These are phyloP conservation scores for Rhizopogon salebrosus DNA, from an alignment of 768 basidiomycete species.

Conservation along the genomic window DNA sequence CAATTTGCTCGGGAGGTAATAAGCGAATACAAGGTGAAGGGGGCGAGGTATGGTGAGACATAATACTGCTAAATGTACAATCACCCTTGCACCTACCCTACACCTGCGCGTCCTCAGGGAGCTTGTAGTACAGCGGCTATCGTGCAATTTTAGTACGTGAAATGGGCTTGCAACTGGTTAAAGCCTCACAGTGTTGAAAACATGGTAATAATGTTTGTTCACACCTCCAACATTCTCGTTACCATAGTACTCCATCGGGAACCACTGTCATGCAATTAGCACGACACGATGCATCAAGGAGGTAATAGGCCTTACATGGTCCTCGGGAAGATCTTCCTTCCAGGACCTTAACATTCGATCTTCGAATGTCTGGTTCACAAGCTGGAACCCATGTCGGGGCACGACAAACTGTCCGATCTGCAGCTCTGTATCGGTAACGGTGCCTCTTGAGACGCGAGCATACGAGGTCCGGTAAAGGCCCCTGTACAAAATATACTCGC, in stretches of 20 bases:
- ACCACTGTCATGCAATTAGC: slow-evolving; percentile 48
- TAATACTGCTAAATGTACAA: slow-evolving; percentile 2
- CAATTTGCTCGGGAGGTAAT: not conserved
- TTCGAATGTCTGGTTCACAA: slow-evolving; percentile 52
- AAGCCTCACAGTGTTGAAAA: slow-evolving; percentile 59
- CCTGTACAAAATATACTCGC: slow-evolving; percentile 87
- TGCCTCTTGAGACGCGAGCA: slow-evolving; percentile 74
- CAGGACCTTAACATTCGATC: slow-evolving; percentile 63
- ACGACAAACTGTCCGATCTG: slow-evolving; percentile 84
- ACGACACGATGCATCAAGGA: not conserved
- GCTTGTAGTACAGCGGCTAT: slow-evolving; percentile 50
- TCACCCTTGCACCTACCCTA: slow-evolving; percentile 16
- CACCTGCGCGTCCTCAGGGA: slow-evolving; percentile 39
- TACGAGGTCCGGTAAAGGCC: slow-evolving; percentile 78
- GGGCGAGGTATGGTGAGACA: not conserved
- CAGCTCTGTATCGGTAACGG: slow-evolving; percentile 86
- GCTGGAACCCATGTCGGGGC: slow-evolving; percentile 49
- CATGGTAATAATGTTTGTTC: slow-evolving; percentile 73
- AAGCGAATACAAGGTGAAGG: not conserved
- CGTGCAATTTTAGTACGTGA: not conserved
- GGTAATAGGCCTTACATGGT: slow-evolving; percentile 44
- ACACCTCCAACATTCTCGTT: slow-evolving; percentile 48
- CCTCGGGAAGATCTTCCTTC: slow-evolving; percentile 61
- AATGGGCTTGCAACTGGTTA: not conserved
- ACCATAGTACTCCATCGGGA: slow-evolving; percentile 68